Evolutionary conservation across 2,329 filamentous ascomycete genomes (phyloP).

Genomic region (Calonectria naviculata): DNA sequence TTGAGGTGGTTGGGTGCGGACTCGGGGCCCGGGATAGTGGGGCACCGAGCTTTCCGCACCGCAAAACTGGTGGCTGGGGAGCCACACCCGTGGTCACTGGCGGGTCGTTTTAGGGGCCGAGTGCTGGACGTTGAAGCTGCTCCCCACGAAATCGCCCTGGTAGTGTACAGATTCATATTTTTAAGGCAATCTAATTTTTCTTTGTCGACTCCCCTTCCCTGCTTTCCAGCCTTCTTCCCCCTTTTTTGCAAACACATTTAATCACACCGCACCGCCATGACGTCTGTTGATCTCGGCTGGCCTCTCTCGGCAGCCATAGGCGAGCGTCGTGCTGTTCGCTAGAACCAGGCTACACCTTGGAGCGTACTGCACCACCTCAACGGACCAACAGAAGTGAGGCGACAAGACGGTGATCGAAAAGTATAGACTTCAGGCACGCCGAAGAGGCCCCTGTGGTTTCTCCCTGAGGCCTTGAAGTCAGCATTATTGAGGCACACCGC

Average conservation of each 20-base stretch:
- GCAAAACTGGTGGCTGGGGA: conserved; percentile 14
- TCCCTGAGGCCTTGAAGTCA: not conserved
- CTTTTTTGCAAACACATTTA: not conserved
- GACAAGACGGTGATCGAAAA: not conserved
- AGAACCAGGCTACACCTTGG: conserved; percentile 9
- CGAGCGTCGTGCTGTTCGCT: not conserved
- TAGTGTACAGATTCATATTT: not conserved
- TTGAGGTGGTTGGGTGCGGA: conserved; percentile 23
- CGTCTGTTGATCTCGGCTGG: not conserved
- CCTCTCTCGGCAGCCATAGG: not conserved
- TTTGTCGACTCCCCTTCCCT: not conserved
- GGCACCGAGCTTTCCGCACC: conserved; percentile 2
- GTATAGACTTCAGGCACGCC: not conserved
- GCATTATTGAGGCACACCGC: not conserved
- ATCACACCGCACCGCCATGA: not conserved
- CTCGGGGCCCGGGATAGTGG: conserved; percentile 14
- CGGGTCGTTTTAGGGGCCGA: not conserved
- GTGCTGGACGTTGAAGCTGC: not conserved
- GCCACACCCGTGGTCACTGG: not conserved
- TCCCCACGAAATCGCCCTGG: not conserved
- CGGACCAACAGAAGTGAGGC: not conserved
- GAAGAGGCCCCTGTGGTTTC: not conserved
- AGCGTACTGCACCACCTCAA: not conserved
- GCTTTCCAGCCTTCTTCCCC: conserved; percentile 1
- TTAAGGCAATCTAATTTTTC: not conserved